phyloP scores from a whole-genome alignment of 352 stramenopile genomes.

The Plasmopara viticola region DNA sequence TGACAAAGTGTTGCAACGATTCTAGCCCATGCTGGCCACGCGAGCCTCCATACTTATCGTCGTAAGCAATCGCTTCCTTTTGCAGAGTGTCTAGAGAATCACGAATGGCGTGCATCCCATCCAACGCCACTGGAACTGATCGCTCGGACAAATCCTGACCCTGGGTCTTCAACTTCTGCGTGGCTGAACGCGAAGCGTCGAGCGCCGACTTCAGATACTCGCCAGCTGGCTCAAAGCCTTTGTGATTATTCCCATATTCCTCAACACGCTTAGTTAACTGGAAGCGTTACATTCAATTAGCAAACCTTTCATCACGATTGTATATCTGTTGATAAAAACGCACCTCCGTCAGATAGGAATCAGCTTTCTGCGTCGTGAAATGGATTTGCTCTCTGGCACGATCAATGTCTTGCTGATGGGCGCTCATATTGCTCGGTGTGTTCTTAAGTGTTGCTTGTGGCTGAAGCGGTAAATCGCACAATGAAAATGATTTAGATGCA shows the following conservation, averaged over 20 bases:
- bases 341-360: slow-evolving; percentile 43
- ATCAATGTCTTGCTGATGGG: slow-evolving; percentile 31
- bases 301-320: neutral
- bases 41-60: slow-evolving; percentile 43
- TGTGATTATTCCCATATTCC: slow-evolving; percentile 44
- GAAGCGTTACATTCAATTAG: neutral
- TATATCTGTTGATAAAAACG: slow-evolving; percentile 2
- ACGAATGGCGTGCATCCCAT: slow-evolving; percentile 37
- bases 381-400: slow-evolving; percentile 50
- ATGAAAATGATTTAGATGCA: slow-evolving; percentile 9
- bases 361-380: slow-evolving; percentile 42
- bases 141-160: slow-evolving; percentile 32
- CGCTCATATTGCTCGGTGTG: slow-evolving; percentile 34
- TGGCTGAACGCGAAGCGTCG: slow-evolving; percentile 26
- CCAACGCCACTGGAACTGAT: slow-evolving; percentile 37
- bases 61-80: slow-evolving; percentile 41
- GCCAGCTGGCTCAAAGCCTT: slow-evolving; percentile 36
- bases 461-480: slow-evolving; percentile 24
- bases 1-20: slow-evolving; percentile 41
- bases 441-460: slow-evolving; percentile 10
- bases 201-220: slow-evolving; percentile 41
- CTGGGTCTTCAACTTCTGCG: slow-evolving; percentile 33
- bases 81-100: slow-evolving; percentile 34
- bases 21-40: slow-evolving; percentile 19
- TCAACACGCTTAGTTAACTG: slow-evolving; percentile 54